These are phyloP conservation scores for Silene latifolia DNA, from an alignment of 148 eudicot species.

Conservation along the genomic window DNA sequence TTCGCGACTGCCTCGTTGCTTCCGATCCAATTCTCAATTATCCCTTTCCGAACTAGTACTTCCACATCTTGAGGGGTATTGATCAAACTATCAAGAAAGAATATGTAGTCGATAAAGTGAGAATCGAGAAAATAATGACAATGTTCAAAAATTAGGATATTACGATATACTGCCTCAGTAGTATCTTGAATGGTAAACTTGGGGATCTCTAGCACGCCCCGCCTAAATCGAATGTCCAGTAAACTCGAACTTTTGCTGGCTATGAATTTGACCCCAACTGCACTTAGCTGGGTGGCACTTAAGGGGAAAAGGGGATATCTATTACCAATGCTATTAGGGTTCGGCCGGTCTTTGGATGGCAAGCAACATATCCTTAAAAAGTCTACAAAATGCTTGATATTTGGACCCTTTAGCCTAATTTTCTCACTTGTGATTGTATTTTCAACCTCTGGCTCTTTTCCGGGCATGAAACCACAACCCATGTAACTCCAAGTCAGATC, in stretches of 20 bases:
- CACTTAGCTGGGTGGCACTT: slow-evolving; percentile 16
- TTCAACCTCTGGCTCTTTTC: neutral
- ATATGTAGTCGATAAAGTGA: slow-evolving; percentile 25
- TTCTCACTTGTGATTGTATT: neutral
- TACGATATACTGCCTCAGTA: slow-evolving; percentile 14
- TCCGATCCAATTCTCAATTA: slow-evolving; percentile 23
- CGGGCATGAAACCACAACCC: neutral
- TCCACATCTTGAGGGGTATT: slow-evolving; percentile 25
- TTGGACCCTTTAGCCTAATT: neutral
- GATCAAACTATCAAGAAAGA: slow-evolving; percentile 24
- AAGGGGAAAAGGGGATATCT: neutral
- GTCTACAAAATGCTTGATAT: slow-evolving; percentile 20
- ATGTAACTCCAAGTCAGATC: neutral
- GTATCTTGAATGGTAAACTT: neutral
- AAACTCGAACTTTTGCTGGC: neutral
- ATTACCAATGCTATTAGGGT: neutral
- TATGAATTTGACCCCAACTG: slow-evolving; percentile 28
- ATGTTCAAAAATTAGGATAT: slow-evolving; percentile 22
- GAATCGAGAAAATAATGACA: slow-evolving; percentile 17
- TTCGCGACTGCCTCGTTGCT: slow-evolving; percentile 18
- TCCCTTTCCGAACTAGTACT: slow-evolving; percentile 19
- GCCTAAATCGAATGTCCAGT: slow-evolving; percentile 13
- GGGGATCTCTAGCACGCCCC: slow-evolving; percentile 25
- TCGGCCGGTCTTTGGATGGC: slow-evolving; percentile 3
- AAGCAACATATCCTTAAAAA: slow-evolving; percentile 11